Conservation (phyloP, 164 flowering plant species). For the Magnolia changhungtana region DNA sequence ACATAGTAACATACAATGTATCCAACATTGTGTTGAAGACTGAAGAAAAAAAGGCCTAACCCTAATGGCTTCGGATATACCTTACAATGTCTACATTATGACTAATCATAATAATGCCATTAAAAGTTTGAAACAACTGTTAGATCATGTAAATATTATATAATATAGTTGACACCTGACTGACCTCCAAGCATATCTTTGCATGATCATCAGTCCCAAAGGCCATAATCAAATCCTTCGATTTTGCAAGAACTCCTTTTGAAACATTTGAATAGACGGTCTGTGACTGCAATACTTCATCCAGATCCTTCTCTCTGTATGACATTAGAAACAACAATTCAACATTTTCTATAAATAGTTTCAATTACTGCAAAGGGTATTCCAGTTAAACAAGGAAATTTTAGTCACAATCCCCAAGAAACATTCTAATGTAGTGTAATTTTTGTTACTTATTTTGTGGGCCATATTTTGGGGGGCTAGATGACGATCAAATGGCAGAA, state of each 20-base stretch:
- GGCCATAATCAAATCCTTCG: constrained; percentile 62
- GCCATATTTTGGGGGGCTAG: too few relatives aligned
- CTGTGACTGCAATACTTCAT: constrained; percentile 95
- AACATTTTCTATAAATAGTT: not conserved
- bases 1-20: too few relatives aligned
- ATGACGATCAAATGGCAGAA: too few relatives aligned
- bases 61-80: too few relatives aligned
- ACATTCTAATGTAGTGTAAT: too few relatives aligned
- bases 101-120: too few relatives aligned
- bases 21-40: too few relatives aligned
- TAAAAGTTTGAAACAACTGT: not conserved
- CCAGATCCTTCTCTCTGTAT: constrained; percentile 87
- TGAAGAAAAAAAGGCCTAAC: too few relatives aligned
- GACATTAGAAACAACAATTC: constrained; percentile 6
- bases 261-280: constrained; percentile 94
- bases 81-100: too few relatives aligned
- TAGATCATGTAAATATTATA: not conserved
- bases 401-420: not conserved
- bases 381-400: not conserved
- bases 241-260: constrained; percentile 88
- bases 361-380: not conserved
- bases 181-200: constrained; percentile 83
- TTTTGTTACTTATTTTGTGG: too few relatives aligned
- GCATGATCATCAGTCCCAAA: constrained; percentile 83
- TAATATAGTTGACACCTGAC: not conserved